A percentile compares a stretch with the other conserved stretches of the same genome.
These are phyloP conservation scores for Colletotrichum lindemuthianum DNA, from an alignment of 2,329 filamentous ascomycete species.

Conservation along the genomic window DNA sequence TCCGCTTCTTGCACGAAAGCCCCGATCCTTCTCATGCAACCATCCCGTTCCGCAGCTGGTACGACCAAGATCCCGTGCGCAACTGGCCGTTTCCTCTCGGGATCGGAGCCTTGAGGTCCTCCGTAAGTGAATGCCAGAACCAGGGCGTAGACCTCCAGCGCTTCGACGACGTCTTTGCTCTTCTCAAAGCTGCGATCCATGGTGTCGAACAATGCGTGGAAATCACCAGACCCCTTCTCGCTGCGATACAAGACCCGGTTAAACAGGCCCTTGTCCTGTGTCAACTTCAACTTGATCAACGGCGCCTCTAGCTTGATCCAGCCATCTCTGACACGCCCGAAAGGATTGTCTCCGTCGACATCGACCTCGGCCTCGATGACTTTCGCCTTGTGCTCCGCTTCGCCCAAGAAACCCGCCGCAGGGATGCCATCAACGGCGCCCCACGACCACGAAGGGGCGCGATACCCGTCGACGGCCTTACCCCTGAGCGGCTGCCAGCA, in stretches of 20 bases:
- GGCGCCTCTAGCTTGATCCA: conserved; percentile 29
- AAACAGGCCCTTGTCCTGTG: conserved; percentile 16
- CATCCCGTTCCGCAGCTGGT: not conserved
- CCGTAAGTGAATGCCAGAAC: conserved; percentile 6
- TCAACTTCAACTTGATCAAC: conserved; percentile 14
- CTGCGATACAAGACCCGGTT: conserved; percentile 9
- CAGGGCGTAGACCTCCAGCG: conserved; percentile 5
- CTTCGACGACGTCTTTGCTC: not conserved
- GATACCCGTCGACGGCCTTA: conserved; percentile 7
- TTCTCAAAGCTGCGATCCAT: conserved; percentile 6
- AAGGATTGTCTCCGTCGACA: conserved; percentile 27
- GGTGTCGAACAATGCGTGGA: conserved; percentile 1
- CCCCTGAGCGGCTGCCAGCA: conserved; percentile 23
- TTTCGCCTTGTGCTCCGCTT: not conserved
- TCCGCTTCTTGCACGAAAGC: not conserved
- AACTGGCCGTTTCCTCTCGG: not conserved
- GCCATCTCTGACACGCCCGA: conserved; percentile 27
- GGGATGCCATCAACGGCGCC: conserved; percentile 23
- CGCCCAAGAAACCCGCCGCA: not conserved
- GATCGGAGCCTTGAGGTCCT: not conserved
- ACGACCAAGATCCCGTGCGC: conserved; percentile 5
- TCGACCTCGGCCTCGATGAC: conserved; percentile 26
- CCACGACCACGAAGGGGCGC: conserved; percentile 32
- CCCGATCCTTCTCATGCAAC: conserved; percentile 16
- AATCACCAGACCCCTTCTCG: not conserved